Evolutionary conservation across 371 early-diverging fungal species (phyloP), one percentile per base, ranked within the genome.

Genomic region (Rhizopus delemar): DNA sequence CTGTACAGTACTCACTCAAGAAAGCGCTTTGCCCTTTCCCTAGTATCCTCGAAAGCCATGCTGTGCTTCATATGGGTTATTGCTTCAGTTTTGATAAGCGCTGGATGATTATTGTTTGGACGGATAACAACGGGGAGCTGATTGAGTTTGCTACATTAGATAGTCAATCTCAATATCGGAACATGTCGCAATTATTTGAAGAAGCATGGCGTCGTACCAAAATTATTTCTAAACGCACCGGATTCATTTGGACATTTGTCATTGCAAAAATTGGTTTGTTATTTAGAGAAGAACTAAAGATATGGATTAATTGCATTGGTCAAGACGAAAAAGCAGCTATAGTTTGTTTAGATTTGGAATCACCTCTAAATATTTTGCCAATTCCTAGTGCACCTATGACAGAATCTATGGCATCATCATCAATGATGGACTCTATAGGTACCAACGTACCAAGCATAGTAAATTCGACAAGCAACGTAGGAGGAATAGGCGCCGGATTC

Each of bases 81-180:
- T 71, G 75, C 2, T 81, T 79, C 41, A 86, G 83, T 57, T 55
- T 84, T 49, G 84, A 86, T 65, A 69, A 74, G 8, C 77, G 75
- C 7, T 85, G 82, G 82, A 63, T 83, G 56, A 62, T 81, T 1
- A 67, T 77, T 15, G 84, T 87, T 0, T 87, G 84, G 84, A 83
- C 82, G 0, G 85, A 86, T 38, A 76, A 82, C 52, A 69, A 74
- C 31, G 86, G 86, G 3, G 84, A 84, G 60, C 49, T 84, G 65
- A 51, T 84, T 1, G 85, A 84, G 28, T 77, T 66, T 59, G 58
- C 70, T n/a, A 60, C 75, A 4, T 29, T 70, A 5, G 63, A 70
- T 41, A 46, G 54, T 16, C 53, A 50, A 29, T 32, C 22, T 1
- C 22, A 56, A 12, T 53, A 48, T 12, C 12, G 57, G 11, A 31